These are phyloP conservation scores for Candida orba DNA, from an alignment of 805 yeast genomes.

Conservation along the genomic window DNA sequence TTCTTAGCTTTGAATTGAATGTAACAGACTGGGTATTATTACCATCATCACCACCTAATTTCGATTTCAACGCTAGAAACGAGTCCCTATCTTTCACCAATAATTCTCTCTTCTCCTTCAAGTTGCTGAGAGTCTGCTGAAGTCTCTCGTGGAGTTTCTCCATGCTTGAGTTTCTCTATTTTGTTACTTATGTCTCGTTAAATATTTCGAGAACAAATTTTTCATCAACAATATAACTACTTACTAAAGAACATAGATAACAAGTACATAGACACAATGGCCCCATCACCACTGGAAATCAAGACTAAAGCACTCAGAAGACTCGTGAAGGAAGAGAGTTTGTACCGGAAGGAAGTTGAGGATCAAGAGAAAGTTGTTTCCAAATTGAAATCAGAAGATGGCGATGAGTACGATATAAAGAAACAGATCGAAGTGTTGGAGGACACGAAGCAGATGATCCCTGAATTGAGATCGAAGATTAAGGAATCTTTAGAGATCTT, in stretches of 20 bases:
- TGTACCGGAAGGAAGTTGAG: conserved; percentile 51
- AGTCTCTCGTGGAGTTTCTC: conserved; percentile 11
- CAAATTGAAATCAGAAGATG: conserved; percentile 36
- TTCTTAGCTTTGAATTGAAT: conserved; percentile 15
- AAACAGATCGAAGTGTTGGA: conserved; percentile 42
- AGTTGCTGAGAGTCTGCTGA: conserved; percentile 3
- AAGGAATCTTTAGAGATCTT: conserved; percentile 32
- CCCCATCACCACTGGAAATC: conserved; percentile 66
- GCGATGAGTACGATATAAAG: conserved; percentile 62
- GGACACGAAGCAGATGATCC: conserved; percentile 49
- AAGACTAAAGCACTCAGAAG: conserved; percentile 64
- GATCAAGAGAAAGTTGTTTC: conserved; percentile 47
- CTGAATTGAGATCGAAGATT: conserved; percentile 39
- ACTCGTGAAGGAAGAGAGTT: conserved; percentile 56
- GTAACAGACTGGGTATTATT: conserved; percentile 10
- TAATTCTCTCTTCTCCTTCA: conserved; percentile 4
- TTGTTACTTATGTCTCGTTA: too few relatives aligned
- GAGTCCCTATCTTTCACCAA: conserved; percentile 15
- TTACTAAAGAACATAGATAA: too few relatives aligned
- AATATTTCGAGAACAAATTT: too few relatives aligned
- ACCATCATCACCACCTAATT: conserved; percentile 7
- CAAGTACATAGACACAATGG: too few relatives aligned
- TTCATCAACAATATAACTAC: too few relatives aligned
- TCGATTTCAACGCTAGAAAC: conserved; percentile 17
- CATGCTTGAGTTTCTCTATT: too few relatives aligned